Evolutionary conservation across 2,329 filamentous ascomycete species (phyloP).

Genomic region (Penicillium sp.): DNA sequence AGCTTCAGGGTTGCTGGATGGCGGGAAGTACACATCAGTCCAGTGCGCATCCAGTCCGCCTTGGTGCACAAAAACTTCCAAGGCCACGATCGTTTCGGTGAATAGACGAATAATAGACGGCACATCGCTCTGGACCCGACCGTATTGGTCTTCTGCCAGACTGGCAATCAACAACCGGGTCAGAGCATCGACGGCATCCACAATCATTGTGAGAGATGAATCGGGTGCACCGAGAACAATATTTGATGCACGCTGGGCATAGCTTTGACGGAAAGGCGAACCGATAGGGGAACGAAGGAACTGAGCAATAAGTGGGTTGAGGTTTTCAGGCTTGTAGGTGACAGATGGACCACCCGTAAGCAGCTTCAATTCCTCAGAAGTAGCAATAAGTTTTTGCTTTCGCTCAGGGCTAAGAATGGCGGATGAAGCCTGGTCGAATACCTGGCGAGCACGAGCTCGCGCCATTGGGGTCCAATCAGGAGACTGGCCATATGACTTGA

Average conservation of each 20-base stretch:
- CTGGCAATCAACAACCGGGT: conserved; percentile 72
- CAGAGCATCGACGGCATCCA: conserved; percentile 73
- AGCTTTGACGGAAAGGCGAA: conserved; percentile 70
- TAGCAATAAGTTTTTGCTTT: conserved; percentile 42
- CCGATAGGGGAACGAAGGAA: conserved; percentile 62
- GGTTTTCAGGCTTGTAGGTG: conserved; percentile 53
- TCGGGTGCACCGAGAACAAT: conserved; percentile 76
- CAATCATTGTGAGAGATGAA: conserved; percentile 68
- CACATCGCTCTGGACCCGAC: conserved; percentile 83
- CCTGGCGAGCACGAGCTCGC: conserved; percentile 42
- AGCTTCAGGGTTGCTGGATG: conserved; percentile 36
- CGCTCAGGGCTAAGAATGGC: conserved; percentile 45
- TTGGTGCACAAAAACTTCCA: conserved; percentile 67
- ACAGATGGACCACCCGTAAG: conserved; percentile 35
- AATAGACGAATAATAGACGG: conserved; percentile 73
- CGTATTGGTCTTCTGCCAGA: conserved; percentile 78
- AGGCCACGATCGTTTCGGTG: conserved; percentile 67
- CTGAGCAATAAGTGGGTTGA: conserved; percentile 53
- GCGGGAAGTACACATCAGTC: conserved; percentile 70
- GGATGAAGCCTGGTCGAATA: conserved; percentile 44
- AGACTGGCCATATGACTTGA: conserved; percentile 51
- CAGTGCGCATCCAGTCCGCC: conserved; percentile 65
- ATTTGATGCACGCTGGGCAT: conserved; percentile 65
- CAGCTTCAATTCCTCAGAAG: conserved; percentile 43
- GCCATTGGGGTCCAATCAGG: conserved; percentile 49